These are phyloP conservation scores for Berberis thunbergii DNA, from an alignment of 164 flowering plant genomes.

Conservation along the genomic window DNA sequence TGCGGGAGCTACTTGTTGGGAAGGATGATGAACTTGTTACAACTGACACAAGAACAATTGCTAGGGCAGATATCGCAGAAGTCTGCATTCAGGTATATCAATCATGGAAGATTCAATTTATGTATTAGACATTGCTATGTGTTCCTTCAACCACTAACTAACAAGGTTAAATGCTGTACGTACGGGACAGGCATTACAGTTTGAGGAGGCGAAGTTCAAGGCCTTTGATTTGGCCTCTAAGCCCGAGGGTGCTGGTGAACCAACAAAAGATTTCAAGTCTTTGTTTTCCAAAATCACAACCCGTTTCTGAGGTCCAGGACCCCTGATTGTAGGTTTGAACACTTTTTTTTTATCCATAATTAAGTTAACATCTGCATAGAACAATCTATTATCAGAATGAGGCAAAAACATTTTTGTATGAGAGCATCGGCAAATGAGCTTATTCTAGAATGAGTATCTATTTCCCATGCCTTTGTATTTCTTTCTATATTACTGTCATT, in stretches of 20 bases:
- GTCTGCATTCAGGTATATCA: slow-evolving; percentile 83
- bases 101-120: background rate
- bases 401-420: background rate
- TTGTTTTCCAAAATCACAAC: slow-evolving; percentile 63
- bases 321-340: slow-evolving; percentile 1
- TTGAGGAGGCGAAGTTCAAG: slow-evolving; percentile 79
- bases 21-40: slow-evolving; percentile 94
- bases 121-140: no score
- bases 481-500: no score
- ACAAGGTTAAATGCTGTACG: no score
- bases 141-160: no score
- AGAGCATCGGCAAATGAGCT: background rate
- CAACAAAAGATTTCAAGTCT: slow-evolving; percentile 80
- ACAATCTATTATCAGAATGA: no score
- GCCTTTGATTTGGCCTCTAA: slow-evolving; percentile 92
- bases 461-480: background rate
- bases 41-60: slow-evolving; percentile 57
- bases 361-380: no score
- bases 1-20: slow-evolving; percentile 79
- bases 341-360: background rate
- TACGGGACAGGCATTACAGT: slow-evolving; percentile 61
- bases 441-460: background rate
- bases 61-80: slow-evolving; percentile 96
- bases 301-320: slow-evolving; percentile 29
- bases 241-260: slow-evolving; percentile 83